Conservation (phyloP, 2,329 filamentous ascomycete species). For the Diaporthe vaccinii region DNA sequence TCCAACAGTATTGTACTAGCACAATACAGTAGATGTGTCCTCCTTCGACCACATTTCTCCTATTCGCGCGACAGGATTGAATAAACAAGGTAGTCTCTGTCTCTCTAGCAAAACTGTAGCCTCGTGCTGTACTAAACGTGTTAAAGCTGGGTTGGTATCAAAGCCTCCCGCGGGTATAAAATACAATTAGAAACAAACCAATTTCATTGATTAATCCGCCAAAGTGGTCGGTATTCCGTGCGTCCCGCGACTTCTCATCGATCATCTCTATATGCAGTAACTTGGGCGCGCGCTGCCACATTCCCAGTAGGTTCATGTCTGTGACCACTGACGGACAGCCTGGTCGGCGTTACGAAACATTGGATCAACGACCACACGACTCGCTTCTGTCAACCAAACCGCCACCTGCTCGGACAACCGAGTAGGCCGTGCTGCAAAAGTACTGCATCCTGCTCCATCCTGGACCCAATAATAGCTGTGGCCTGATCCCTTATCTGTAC, state of each 20-base stretch:
- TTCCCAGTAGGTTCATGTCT: neutral
- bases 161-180: neutral
- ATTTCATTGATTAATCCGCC: neutral
- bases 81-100: neutral
- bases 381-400: neutral
- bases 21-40: neutral
- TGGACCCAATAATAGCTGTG: neutral
- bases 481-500: neutral
- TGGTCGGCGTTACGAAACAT: neutral
- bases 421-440: neutral
- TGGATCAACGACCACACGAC: constrained; percentile 10
- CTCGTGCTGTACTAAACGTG: neutral
- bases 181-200: neutral
- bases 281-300: neutral
- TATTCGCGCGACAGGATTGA: neutral
- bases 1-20: neutral
- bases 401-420: neutral
- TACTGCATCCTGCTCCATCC: neutral
- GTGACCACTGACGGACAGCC: neutral
- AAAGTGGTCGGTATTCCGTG: neutral
- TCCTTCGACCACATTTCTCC: neutral
- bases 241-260: neutral
- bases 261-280: neutral
- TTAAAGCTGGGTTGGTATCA: neutral
- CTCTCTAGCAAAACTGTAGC: neutral